phyloP scores from a whole-genome alignment of 2,329 filamentous ascomycete genomes.

The Ascochyta lentis region DNA sequence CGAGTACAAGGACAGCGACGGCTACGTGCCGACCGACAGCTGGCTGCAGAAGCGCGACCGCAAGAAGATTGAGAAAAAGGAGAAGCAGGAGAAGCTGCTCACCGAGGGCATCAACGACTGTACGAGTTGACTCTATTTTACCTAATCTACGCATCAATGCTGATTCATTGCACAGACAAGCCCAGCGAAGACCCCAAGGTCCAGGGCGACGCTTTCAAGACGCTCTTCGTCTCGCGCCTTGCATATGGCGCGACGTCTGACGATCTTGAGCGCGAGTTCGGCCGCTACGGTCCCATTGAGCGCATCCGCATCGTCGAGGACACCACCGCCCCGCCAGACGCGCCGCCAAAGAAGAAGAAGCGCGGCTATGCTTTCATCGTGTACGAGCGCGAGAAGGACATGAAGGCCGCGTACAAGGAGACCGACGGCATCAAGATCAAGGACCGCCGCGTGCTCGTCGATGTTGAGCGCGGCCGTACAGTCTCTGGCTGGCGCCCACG shows the following conservation, averaged over 20 bases:
- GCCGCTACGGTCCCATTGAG: conserved; percentile 91
- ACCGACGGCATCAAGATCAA: conserved; percentile 91
- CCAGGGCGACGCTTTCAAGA: conserved; percentile 92
- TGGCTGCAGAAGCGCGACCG: conserved; percentile 90
- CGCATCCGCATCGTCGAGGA: conserved; percentile 88
- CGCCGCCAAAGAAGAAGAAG: conserved; percentile 68
- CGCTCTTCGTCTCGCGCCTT: conserved; percentile 87
- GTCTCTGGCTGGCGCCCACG: conserved; percentile 93
- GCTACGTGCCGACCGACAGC: conserved; percentile 84
- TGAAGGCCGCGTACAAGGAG: conserved; percentile 96
- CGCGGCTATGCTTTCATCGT: conserved; percentile 96
- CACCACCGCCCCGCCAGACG: conserved; percentile 71
- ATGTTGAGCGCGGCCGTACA: conserved; percentile 94
- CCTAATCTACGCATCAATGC: neutral
- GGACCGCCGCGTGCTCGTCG: conserved; percentile 88
- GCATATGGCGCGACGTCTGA: conserved; percentile 88
- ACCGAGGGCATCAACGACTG: conserved; percentile 70
- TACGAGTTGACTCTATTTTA: conserved; percentile 49
- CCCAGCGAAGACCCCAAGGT: conserved; percentile 86
- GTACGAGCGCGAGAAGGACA: conserved; percentile 96
- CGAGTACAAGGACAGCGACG: conserved; percentile 78
- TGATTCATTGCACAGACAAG: conserved; percentile 65
- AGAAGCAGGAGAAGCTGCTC: conserved; percentile 67
- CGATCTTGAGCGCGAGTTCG: conserved; percentile 92
- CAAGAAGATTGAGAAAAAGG: conserved; percentile 79